Percentiles rank a stretch among this genome's conserved stretches.
Evolutionary conservation across 345 rosid genomes (phyloP).

Genomic region (Boechera stricta): DNA sequence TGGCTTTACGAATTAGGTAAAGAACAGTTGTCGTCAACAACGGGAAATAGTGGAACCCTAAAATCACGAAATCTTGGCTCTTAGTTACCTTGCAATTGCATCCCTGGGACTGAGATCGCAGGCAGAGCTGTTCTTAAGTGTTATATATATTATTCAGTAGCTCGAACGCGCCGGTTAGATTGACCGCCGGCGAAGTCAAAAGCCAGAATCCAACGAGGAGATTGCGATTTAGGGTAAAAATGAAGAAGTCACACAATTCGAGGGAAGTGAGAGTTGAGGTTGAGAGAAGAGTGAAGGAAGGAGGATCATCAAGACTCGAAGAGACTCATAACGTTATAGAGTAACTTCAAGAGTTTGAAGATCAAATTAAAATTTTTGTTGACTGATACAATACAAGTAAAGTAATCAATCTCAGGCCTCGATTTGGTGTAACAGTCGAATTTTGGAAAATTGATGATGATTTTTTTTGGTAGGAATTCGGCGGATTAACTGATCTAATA

Average conservation of each 20-base stretch:
- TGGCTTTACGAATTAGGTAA: neutral
- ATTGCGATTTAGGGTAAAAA: neutral
- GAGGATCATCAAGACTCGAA: constrained; percentile 23
- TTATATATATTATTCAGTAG: neutral
- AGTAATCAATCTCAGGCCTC: neutral
- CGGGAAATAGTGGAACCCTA: neutral
- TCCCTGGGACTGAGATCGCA: constrained; percentile 26
- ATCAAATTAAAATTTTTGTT: neutral
- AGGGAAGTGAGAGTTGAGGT: constrained; percentile 11
- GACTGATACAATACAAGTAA: neutral
- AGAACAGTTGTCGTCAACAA: neutral
- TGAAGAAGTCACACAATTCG: neutral
- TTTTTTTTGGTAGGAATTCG: neutral
- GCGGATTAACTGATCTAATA: neutral
- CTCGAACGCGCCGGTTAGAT: constrained; percentile 2
- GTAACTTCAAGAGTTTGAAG: neutral
- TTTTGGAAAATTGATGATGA: neutral
- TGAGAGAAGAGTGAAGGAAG: neutral
- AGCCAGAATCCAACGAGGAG: neutral
- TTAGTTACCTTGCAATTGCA: constrained; percentile 7
- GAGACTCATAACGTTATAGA: neutral
- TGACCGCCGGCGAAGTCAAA: constrained; percentile 14
- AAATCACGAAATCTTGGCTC: neutral
- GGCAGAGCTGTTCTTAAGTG: constrained; percentile 4
- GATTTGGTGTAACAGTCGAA: neutral